Evolutionary conservation across 169 alveolate genomes (phyloP), one percentile per base, ranked within the genome.

Genomic region (Fabrea salina): DNA sequence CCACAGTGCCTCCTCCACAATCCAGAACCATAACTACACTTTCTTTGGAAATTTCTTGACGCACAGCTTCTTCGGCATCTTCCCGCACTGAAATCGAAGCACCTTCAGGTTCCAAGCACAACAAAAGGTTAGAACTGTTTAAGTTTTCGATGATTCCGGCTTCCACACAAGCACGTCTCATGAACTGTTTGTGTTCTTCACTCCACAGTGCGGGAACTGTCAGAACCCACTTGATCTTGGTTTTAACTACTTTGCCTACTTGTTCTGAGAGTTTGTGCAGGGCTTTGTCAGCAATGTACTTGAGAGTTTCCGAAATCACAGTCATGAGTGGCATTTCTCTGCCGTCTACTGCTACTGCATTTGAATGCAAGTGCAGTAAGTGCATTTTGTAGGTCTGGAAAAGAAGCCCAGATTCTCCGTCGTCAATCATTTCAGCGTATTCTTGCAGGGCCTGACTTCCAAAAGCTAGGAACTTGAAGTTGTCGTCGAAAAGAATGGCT

Each of bases 1-100:
- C 97, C 25, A 89, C 94, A 6, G 97, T 93, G 0, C 97, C 97
- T 30, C 97, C 97, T 44, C 97, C 97, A 79, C 95, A 89, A 84
- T 93, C 97, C 54, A 93, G 82, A 0, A 93, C 96, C 92, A 93
- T 88, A 32, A 93, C 90, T 6, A 89, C 90, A 40, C 89, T 78
- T 25, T 83, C 88, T 82, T 91, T 93, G 40, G 50, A 79, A 91
- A 93, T 86, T 76, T 87, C 75, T 33, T 86, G 85, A 66, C 82
- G 89, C 53, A 93, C 75, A 37, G 76, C 82, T 66, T 80, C 87
- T 79, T 89, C 95, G 43, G 93, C 86, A 77, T 93, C 97, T 83
- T 93, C 95, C 79, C 97, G 84, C 77, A 95, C 92, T 78, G 91
- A 84, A 39, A 93, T 91, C 6, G 94, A 85, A 13, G 95, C 97